Conservation (phyloP, 108 stramenopile genomes). For the Cyclotella atomus region DNA sequence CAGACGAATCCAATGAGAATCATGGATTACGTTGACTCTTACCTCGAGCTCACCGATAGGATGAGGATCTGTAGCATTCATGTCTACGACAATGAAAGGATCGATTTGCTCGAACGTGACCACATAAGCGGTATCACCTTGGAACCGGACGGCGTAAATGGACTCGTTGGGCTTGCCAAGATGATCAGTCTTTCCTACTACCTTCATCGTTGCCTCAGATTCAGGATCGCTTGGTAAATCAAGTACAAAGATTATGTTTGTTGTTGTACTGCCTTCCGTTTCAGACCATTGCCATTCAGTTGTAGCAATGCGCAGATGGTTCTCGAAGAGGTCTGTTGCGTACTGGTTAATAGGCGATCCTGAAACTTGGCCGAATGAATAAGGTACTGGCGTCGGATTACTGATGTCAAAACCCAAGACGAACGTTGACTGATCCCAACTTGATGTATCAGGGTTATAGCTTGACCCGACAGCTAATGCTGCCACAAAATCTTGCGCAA, state of each 20-base stretch:
- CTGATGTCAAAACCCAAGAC: constrained; percentile 45
- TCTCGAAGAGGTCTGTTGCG: constrained; percentile 45
- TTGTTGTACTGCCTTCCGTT: constrained; percentile 20
- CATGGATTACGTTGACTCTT: background rate
- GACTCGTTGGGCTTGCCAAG: constrained; percentile 51
- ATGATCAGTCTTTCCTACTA: constrained; percentile 37
- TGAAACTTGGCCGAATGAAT: constrained; percentile 25
- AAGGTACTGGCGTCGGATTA: constrained; percentile 20
- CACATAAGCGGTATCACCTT: constrained; percentile 41
- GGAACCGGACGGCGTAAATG: constrained; percentile 43
- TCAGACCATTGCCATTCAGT: constrained; percentile 35
- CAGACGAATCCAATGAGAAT: background rate
- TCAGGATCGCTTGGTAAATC: constrained; percentile 29
- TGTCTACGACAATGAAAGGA: constrained; percentile 42
- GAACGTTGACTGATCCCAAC: constrained; percentile 46
- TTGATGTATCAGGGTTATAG: constrained; percentile 17
- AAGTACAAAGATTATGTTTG: constrained; percentile 47
- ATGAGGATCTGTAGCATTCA: constrained; percentile 30
- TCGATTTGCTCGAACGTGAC: constrained; percentile 49
- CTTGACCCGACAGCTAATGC: constrained; percentile 22
- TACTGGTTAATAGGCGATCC: constrained; percentile 50
- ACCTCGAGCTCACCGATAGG: constrained; percentile 50
- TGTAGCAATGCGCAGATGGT: constrained; percentile 48
- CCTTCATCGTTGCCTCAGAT: constrained; percentile 28
- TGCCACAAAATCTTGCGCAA: constrained; percentile 38